Percentiles rank a stretch among this genome's conserved stretches.
phyloP scores from a whole-genome alignment of 164 flowering plant species.

The Vitis cinerea region DNA sequence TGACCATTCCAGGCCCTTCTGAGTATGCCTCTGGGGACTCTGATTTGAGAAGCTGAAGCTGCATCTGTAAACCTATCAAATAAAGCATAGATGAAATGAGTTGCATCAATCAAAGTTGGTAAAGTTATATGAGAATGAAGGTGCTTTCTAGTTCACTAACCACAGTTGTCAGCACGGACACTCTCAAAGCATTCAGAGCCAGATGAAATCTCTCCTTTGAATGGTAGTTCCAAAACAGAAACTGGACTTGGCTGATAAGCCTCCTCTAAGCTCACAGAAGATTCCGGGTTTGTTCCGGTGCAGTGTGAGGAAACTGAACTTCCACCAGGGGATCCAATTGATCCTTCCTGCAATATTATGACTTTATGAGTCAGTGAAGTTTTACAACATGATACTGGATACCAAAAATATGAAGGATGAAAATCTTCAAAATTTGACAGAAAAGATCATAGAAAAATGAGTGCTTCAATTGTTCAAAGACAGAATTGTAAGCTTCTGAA shows the following conservation, averaged over 20 bases:
- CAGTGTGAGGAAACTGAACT: constrained; percentile 11
- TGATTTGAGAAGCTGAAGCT: constrained; percentile 50
- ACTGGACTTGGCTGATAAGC: constrained; percentile 42
- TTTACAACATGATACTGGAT: neutral
- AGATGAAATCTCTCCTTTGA: constrained; percentile 20
- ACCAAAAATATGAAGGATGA: neutral
- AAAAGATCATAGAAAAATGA: neutral
- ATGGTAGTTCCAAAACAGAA: constrained; percentile 35
- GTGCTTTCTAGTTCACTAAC: constrained; percentile 13
- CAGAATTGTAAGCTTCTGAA: neutral
- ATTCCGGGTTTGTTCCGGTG: constrained; percentile 16
- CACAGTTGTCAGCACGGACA: constrained; percentile 18
- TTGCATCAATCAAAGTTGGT: neutral
- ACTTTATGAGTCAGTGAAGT: neutral
- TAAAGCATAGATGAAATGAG: neutral
- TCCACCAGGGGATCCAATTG: constrained; percentile 17
- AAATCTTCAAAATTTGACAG: neutral
- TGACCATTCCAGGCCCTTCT: constrained; percentile 42
- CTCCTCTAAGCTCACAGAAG: constrained; percentile 24
- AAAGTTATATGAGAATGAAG: neutral
- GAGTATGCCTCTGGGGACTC: constrained; percentile 43
- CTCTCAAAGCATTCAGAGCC: constrained; percentile 16
- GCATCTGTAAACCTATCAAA: constrained; percentile 39
- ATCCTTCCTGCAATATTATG: constrained; percentile 15
- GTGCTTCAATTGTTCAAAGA: neutral